A percentile compares a stretch with the other conserved stretches of the same genome.
These are phyloP conservation scores for Aspergillus caelatus DNA, from an alignment of 2,329 filamentous ascomycete species.

Conservation along the genomic window DNA sequence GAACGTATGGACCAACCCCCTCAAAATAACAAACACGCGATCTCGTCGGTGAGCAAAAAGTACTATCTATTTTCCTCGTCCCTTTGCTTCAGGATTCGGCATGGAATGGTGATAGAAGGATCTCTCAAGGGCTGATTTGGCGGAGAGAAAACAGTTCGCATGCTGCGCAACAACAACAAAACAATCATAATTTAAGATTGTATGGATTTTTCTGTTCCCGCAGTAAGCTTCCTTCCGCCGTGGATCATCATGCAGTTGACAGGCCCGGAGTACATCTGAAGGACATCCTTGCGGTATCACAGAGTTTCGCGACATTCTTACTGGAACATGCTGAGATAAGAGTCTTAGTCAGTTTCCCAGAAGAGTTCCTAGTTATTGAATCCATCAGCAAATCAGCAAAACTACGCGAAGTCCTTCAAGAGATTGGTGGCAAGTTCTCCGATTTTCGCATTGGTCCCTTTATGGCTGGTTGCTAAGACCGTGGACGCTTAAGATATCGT, in stretches of 20 bases:
- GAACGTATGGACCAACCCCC: not conserved
- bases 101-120: not conserved
- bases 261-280: not conserved
- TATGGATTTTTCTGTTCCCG: not conserved
- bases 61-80: not conserved
- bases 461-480: not conserved
- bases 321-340: not conserved
- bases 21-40: not conserved
- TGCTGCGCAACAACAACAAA: not conserved
- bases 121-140: too few species aligned
- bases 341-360: not conserved
- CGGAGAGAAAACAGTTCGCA: not conserved
- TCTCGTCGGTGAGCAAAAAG: not conserved
- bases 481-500: not conserved
- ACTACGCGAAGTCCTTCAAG: not conserved
- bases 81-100: not conserved
- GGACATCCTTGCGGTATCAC: not conserved
- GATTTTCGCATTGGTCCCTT: not conserved
- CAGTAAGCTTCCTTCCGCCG: slow-evolving; percentile 3
- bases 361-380: not conserved
- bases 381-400: not conserved
- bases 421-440: not conserved
- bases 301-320: not conserved
- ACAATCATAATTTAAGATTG: not conserved
- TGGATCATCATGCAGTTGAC: slow-evolving; percentile 1